Percentiles rank a stretch among this genome's conserved stretches.
phyloP scores from a whole-genome alignment of 768 basidiomycete species.

The Mycena filopes region DNA sequence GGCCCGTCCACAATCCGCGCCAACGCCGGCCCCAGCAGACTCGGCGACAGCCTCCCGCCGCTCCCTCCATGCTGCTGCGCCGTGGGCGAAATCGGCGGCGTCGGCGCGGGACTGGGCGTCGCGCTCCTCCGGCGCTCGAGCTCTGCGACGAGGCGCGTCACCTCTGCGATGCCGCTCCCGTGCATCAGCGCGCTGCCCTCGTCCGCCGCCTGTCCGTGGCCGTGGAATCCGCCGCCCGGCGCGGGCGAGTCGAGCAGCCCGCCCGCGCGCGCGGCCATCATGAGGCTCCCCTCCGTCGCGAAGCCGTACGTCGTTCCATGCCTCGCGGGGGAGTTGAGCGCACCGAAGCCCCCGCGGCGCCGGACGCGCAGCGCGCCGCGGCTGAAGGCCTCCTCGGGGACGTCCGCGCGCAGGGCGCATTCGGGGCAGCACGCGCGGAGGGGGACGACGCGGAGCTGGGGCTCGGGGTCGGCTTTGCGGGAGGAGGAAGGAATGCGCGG shows the following conservation, averaged over 20 bases:
- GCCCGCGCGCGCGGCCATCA: no score
- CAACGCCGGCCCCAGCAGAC: conserved; percentile 19
- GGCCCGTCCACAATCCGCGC: conserved; percentile 8
- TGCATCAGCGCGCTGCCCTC: conserved; percentile 5
- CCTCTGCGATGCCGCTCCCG: conserved; percentile 28
- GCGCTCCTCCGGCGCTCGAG: conserved; percentile 17
- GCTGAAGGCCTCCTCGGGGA: conserved; percentile 25
- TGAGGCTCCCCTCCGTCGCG: no score
- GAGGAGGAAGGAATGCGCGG: conserved; percentile 37
- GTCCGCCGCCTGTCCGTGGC: not conserved
- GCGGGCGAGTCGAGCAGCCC: no score
- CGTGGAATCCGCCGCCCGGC: not conserved
- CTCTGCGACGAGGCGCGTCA: conserved; percentile 31
- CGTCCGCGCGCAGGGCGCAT: conserved; percentile 49
- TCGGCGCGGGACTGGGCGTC: conserved; percentile 22
- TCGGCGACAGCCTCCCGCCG: conserved; percentile 10
- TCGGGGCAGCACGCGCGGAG: conserved; percentile 77
- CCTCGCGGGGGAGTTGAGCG: not conserved
- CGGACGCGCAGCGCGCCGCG: conserved; percentile 30
- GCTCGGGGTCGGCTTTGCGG: conserved; percentile 3
- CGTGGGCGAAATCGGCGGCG: conserved; percentile 1
- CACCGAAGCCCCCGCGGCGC: conserved; percentile 17
- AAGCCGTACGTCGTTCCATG: not conserved
- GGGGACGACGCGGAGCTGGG: conserved; percentile 61
- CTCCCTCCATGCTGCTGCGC: not conserved